Evolutionary conservation across 768 basidiomycete species (phyloP), one percentile per base, ranked within the genome.

Genomic region (Aureoboletus auriporus): DNA sequence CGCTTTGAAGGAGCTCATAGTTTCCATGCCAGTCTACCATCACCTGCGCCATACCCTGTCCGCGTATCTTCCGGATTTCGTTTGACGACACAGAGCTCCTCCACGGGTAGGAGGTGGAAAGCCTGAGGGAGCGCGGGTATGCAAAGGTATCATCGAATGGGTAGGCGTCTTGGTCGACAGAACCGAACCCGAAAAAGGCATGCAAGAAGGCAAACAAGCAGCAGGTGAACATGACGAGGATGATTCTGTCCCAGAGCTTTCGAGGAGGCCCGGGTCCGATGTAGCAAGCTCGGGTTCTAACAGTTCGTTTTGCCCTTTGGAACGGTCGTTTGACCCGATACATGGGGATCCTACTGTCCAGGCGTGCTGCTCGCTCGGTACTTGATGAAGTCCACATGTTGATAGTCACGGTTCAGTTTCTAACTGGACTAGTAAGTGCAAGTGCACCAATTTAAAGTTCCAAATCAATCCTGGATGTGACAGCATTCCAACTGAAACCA

Each of bases 121-220:
- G 33, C n/a, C n/a, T n/a, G 6, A 36, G 44, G 2, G 41, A 23
- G 36, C 3, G 49, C 30, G 51, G 39, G 46, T 43, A 26, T 26
- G 23, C 39, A 27, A 40, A 27, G 13, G 51, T 28, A 27, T 44
- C 16, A 14, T 46, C 48, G 30, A 8, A 37, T 11, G 31, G 17
- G 39, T 26, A 44, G 20, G 23, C n/a, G 30, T 35, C 46, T 17
- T 52, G 30, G 43, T 49, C 42, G 17, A 37, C 29, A 27, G n/a
- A 9, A 7, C 53, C 53, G 16, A 66, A 51, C 37, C 66, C 64
- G 23, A 62, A 30, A 29, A 65, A 33, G 45, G 66, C 61, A 20
- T 40, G 59, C 42, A 66, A 36, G 51, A 65, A 68, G 44, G 27
- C 31, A 30, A 66, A 44, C 34, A 61, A 38, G 38, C 54, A 61